A percentile compares a stretch with the other conserved stretches of the same genome.
Conservation (phyloP, 2,329 filamentous ascomycete species). For the Alternaria incomplexa region DNA sequence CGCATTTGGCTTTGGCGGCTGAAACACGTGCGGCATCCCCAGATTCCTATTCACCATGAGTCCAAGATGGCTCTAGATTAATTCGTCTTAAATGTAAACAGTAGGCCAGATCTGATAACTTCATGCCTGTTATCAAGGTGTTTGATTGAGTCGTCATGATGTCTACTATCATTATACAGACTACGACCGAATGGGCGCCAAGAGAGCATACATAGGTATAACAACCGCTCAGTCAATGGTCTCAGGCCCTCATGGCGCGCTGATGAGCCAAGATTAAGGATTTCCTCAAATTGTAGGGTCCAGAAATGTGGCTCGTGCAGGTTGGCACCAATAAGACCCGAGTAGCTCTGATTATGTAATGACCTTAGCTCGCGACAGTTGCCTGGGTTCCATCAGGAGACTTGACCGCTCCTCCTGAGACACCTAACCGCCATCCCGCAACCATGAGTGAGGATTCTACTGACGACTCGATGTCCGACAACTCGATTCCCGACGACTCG, state of each 20-base stretch:
- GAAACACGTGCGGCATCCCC: neutral
- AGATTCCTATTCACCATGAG: neutral
- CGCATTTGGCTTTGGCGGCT: neutral
- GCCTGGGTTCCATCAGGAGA: neutral
- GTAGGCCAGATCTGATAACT: neutral
- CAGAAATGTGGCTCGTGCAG: no score
- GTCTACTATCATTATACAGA: neutral
- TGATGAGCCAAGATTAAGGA: neutral
- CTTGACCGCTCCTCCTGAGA: neutral
- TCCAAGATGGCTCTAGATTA: neutral
- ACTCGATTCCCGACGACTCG: neutral
- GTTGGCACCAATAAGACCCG: neutral
- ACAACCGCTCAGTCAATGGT: neutral
- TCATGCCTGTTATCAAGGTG: neutral
- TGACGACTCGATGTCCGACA: neutral
- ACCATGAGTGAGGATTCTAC: neutral
- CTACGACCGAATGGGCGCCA: neutral
- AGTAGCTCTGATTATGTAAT: neutral
- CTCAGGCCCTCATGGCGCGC: neutral
- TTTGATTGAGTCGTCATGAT: neutral
- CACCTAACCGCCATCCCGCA: neutral
- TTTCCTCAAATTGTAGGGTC: neutral
- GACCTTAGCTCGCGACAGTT: neutral
- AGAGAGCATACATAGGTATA: neutral
- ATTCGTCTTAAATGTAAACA: neutral